These are phyloP conservation scores for Hypoxylon sp. DNA, from an alignment of 2,329 filamentous ascomycete genomes.

Conservation along the genomic window DNA sequence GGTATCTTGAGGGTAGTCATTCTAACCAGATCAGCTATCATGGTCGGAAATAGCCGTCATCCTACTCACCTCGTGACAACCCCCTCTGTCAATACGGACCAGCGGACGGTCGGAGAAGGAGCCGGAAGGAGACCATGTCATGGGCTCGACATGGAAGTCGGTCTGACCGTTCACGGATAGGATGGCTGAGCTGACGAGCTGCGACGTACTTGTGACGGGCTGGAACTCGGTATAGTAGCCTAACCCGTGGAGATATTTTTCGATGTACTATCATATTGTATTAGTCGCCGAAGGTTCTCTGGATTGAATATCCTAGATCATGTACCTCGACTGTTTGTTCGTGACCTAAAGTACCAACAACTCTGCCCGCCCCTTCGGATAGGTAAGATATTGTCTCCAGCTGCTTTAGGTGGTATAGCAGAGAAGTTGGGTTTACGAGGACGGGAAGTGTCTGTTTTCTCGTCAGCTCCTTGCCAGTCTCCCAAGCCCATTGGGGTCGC, in stretches of 20 bases:
- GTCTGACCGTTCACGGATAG: constrained; percentile 6
- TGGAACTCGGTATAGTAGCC: constrained; percentile 32
- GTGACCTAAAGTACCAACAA: constrained; percentile 20
- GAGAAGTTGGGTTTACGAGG: constrained; percentile 6
- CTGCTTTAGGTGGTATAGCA: constrained; percentile 15
- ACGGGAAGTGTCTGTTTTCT: constrained; percentile 17
- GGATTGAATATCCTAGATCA: background rate
- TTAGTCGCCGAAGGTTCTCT: background rate
- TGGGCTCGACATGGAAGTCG: constrained; percentile 15
- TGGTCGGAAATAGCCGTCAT: background rate
- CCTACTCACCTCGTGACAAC: constrained; percentile 17
- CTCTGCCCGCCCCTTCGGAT: constrained; percentile 13
- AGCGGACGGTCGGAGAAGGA: constrained; percentile 6
- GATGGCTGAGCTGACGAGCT: background rate
- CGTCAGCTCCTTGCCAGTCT: constrained; percentile 1
- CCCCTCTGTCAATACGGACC: constrained; percentile 1
- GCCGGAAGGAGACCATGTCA: constrained; percentile 22
- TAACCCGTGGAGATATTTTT: constrained; percentile 10
- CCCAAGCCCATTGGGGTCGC: background rate
- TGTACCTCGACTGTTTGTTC: constrained; percentile 22
- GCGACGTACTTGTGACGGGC: constrained; percentile 13
- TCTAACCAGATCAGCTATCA: constrained; percentile 11
- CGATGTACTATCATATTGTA: constrained; percentile 19
- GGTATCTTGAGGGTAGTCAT: constrained; percentile 20
- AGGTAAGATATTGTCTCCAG: constrained; percentile 11